Base-by-base conservation (phyloP, 768 basidiomycete genomes). In the Podaxis rugospora region DNA sequence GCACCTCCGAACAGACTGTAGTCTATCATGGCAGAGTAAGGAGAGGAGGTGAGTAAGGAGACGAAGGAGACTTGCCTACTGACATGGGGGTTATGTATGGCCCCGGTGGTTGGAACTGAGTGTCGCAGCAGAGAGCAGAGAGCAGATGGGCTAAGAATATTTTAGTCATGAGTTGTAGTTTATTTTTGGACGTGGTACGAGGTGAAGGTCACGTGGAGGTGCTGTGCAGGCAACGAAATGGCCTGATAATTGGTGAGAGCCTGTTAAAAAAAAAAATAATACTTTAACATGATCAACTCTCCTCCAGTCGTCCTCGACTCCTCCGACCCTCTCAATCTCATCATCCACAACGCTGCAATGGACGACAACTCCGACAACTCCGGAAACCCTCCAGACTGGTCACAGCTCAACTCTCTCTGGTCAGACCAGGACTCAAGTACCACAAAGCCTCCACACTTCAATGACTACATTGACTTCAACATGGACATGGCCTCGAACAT, bases 1-100 rank as follows among this genome's bases (percentile, higher is more conserved):
- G 93, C 93, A 5, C 93, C 93, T 51, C 93, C 93, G 63, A 83
- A 91, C 55, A 87, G 80, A 66, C 90, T 92, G 72, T 84, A 93
- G 70, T 93, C 90, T 90, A 42, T 23, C 16, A 25, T 36, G 32
- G 16, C 37, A 11, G n/a, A 27, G 14, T 35, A 9, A 14, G 32
- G 6, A 9, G 47, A 14, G n/a, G 28, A 21, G 18, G 25, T 9
- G 21, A 39, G 18, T 35, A 57, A 39, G 18, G 23, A 21, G 47
- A 23, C 23, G 18, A 23, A 5, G 5, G 2, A 25, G 35, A 50
- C 57, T 32, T 6, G 25, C 55, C 55, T 46, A 28, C 16, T 4
- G 55, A n/a, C 44, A 32, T 47, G 10, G 27, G 5, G 27, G 27
- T 28, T 28, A 28, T 28, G 27, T 28, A 28, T 28, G 27, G 1